These are phyloP conservation scores for Nothophytophthora sp. DNA, from an alignment of 352 stramenopile genomes.

Conservation along the genomic window DNA sequence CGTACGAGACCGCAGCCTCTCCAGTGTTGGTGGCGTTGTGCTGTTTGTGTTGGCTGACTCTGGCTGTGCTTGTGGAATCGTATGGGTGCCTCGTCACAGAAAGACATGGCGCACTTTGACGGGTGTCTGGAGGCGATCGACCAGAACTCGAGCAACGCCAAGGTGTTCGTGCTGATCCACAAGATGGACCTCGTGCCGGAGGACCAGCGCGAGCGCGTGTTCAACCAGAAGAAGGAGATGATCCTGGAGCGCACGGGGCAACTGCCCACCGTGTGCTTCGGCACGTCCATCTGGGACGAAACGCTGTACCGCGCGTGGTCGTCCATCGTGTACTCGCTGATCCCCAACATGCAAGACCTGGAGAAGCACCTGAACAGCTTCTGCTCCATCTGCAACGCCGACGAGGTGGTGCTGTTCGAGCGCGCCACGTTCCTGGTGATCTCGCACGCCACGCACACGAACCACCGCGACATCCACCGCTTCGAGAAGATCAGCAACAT, in stretches of 20 bases:
- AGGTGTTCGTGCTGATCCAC: slow-evolving; percentile 99
- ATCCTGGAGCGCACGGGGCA: slow-evolving; percentile 92
- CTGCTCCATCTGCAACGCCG: slow-evolving; percentile 96
- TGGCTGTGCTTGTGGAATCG: slow-evolving; percentile 5
- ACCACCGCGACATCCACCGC: slow-evolving; percentile 96
- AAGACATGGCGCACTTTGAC: slow-evolving; percentile 98
- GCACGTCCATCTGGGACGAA: slow-evolving; percentile 99
- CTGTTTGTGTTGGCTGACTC: neutral
- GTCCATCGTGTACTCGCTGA: slow-evolving; percentile 99
- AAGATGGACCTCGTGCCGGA: slow-evolving; percentile 99
- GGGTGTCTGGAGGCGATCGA: slow-evolving; percentile 98
- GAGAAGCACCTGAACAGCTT: slow-evolving; percentile 97
- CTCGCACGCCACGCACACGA: slow-evolving; percentile 91
- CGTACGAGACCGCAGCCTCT: slow-evolving; percentile 23
- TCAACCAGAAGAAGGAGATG: slow-evolving; percentile 94
- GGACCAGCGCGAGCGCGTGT: slow-evolving; percentile 86
- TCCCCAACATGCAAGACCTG: slow-evolving; percentile 98
- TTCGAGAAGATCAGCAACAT: slow-evolving; percentile 99
- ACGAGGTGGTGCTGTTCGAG: slow-evolving; percentile 98
- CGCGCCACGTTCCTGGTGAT: slow-evolving; percentile 99
- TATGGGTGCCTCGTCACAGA: slow-evolving; percentile 56
- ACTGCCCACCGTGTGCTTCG: slow-evolving; percentile 93
- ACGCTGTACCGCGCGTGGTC: slow-evolving; percentile 99
- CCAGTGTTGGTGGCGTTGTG: slow-evolving; percentile 1
- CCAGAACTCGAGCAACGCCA: slow-evolving; percentile 98